Conservation (phyloP, 2,329 filamentous ascomycete genomes). For the Esteya vermicola region DNA sequence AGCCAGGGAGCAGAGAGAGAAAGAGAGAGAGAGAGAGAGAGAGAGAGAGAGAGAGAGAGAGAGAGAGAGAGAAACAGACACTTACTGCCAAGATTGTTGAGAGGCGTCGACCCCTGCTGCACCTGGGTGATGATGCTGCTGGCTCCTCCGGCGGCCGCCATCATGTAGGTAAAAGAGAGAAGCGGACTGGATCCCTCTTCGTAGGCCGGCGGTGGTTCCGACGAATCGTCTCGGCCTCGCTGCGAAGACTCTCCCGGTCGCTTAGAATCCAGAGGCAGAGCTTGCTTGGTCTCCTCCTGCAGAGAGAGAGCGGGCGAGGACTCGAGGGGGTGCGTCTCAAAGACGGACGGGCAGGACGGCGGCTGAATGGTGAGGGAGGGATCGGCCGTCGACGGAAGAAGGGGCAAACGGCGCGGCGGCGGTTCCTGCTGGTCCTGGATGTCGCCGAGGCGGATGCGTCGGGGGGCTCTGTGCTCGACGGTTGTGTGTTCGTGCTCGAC, state of each 20-base stretch:
- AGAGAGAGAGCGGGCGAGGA: slow-evolving; percentile 17
- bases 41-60: too few relatives aligned
- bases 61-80: too few relatives aligned
- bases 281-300: slow-evolving; percentile 44
- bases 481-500: too few relatives aligned
- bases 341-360: too few relatives aligned
- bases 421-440: slow-evolving; percentile 16
- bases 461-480: slow-evolving; percentile 16
- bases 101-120: slow-evolving; percentile 78
- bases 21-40: not conserved
- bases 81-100: slow-evolving; percentile 78
- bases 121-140: slow-evolving; percentile 99
- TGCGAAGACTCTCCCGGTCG: slow-evolving; percentile 38
- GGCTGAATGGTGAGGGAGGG: too few relatives aligned
- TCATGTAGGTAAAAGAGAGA: slow-evolving; percentile 85
- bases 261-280: not conserved
- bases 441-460: slow-evolving; percentile 18
- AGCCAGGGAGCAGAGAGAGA: not conserved
- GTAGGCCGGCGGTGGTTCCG: slow-evolving; percentile 90
- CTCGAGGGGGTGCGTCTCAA: slow-evolving; percentile 41
- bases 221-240: slow-evolving; percentile 55
- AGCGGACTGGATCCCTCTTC: slow-evolving; percentile 89
- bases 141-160: slow-evolving; percentile 93
- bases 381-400: too few relatives aligned
- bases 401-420: too few relatives aligned